phyloP scores from a whole-genome alignment of 495 filamentous ascomycete genomes.

The Hyaloscypha finlandica region DNA sequence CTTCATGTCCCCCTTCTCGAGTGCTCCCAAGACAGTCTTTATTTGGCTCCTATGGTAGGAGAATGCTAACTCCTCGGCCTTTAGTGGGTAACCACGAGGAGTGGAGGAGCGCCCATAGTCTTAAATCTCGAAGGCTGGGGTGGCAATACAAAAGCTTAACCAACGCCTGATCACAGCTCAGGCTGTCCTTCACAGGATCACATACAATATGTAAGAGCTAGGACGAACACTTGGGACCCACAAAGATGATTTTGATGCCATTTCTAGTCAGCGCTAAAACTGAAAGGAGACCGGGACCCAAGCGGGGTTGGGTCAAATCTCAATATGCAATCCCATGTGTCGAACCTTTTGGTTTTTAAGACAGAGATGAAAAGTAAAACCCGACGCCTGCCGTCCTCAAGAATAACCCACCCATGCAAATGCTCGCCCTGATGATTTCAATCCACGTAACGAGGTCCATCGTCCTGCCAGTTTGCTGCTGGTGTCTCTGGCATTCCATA shows the following conservation, averaged over 20 bases:
- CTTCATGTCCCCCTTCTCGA: not conserved
- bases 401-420: not conserved
- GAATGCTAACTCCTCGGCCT: constrained; percentile 25
- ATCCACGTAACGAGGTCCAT: constrained; percentile 60
- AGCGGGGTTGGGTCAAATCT: not conserved
- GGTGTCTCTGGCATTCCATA: constrained; percentile 75
- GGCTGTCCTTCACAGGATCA: not conserved
- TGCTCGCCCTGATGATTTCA: constrained; percentile 8
- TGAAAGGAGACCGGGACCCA: not conserved
- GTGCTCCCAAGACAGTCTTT: not conserved
- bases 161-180: not conserved
- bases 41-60: not conserved
- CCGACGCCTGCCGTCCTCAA: constrained; percentile 1
- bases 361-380: constrained; percentile 9
- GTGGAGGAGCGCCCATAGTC: constrained; percentile 54
- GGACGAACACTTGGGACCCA: not conserved
- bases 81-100: constrained; percentile 60
- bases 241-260: not conserved
- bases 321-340: constrained; percentile 3
- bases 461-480: constrained; percentile 64
- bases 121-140: constrained; percentile 62
- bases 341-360: constrained; percentile 12
- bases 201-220: not conserved
- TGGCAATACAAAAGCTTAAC: not conserved
- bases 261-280: constrained; percentile 1